phyloP scores from a whole-genome alignment of 345 rosid genomes.

The Populus alba region DNA sequence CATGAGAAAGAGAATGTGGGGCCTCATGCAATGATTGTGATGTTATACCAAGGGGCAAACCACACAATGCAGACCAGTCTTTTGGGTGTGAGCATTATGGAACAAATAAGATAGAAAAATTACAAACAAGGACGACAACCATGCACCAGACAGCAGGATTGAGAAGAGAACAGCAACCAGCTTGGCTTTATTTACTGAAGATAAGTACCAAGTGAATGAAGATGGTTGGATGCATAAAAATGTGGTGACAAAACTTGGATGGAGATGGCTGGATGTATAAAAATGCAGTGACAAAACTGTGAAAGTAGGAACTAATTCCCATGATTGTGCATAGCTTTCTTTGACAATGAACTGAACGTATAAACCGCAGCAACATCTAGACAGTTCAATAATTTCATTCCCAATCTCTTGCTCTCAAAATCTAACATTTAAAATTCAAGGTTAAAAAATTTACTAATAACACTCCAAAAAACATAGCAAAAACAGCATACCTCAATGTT shows the following conservation, averaged over 20 bases:
- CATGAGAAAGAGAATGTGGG: background rate
- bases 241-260: background rate
- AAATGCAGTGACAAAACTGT: too few relatives aligned
- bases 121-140: background rate
- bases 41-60: background rate
- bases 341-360: background rate
- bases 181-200: background rate
- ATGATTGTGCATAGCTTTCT: background rate
- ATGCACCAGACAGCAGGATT: background rate
- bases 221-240: background rate
- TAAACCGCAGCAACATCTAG: background rate
- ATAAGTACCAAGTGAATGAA: background rate
- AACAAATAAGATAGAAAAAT: background rate
- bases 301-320: background rate
- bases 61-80: background rate
- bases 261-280: background rate
- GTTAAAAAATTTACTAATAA: background rate
- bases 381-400: background rate
- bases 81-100: background rate
- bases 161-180: background rate
- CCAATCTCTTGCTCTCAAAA: background rate
- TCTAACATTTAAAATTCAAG: background rate
- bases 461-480: background rate
- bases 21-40: background rate
- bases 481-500: constrained; percentile 56